Evolutionary conservation across 768 basidiomycete species (phyloP), one percentile per base, ranked within the genome.

Genomic region (Boletus barrowsii): DNA sequence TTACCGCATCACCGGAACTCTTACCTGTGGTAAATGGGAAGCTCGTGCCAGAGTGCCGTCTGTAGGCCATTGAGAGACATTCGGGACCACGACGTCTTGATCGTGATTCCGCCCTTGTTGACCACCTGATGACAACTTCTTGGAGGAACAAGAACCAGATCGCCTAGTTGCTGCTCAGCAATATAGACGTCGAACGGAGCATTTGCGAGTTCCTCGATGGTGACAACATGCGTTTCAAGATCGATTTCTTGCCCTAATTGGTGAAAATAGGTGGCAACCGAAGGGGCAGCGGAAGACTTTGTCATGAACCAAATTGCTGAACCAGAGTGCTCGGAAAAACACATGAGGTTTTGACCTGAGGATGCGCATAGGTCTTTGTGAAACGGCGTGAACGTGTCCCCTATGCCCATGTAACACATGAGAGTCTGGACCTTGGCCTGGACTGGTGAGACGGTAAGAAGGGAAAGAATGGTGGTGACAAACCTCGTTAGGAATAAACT

Each of bases 281-380:
- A 68, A 10, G 77, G 73, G 14, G 87, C 82, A 54, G 77, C 79
- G 0, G 80, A 75, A 26, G 82, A 76, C 55, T 78, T 73, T 2
- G 91, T 90, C 87, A 93, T 90, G 70, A 93, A 92, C 91, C 90
- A 93, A 64, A 84, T 89, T 1, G 90, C 85, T 2, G 84, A 86
- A 0, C 86, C 89, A 39, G 71, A 77, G 22, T 83, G 72, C 64
- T 90, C 87, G 0, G 90, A 82, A 65, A 87, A 87, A 62, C 86
- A 86, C 90, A 93, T 93, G 20, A 93, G 72, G 64, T 93, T 93
- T 51, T 93, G 90, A 10, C 91, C 90, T 7, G 87, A 86, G 4
- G 89, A 91, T 2, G 82, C 89, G 61, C 90, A 93, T 0, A 86
- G 77, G 69, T 93, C 90, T 65, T 92, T 93, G 65, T 93, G 91